Evolutionary conservation across 2,329 filamentous ascomycete species (phyloP), one percentile per base, ranked within the genome.

Genomic region (Aspergillus amoenus): DNA sequence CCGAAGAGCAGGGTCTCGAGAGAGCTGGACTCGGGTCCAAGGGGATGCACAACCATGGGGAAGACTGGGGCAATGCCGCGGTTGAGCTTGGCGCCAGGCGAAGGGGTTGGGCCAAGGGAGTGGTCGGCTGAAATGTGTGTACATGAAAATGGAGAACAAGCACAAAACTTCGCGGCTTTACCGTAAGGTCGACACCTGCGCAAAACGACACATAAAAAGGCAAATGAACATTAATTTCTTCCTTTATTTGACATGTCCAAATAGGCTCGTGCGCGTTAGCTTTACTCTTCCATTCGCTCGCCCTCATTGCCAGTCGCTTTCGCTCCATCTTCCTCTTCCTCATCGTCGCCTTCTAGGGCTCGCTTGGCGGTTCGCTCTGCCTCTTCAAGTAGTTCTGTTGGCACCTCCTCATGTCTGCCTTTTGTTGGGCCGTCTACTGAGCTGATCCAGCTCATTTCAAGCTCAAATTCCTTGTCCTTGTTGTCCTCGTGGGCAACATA

Each of bases 391-490:
- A 99, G 77, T 65, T 92, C 89, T 81, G 91, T 93, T 56, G 94
- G 94, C 57, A 99, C 94, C 77, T 96, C 91, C 76, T 93, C 84
- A 73, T 99, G 94, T 68, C 88, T 86, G 62, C 94, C 94, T 80
- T 95, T 93, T 61, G 93, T 97, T 37, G 93, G 92, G 5, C 93
- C 93, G 64, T 90, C 85, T 47, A 87, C 77, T 52, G 84, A 85
- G 76, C 92, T 97, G 75, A 97, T 90, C 94, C 94, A 99, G 58
- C 91, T 96, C 92, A 99, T 95, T 81, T 99, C 94, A 59, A 99
- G 82, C 85, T 99, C 94, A 71, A 97, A 99, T 64, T 97, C 94
- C 83, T 99, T 99, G 79, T 97, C 94, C 81, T 97, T 97, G 83
- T 93, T 97, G 76, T 99, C 94, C 76, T 97, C 94, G 74, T 99